Evolutionary conservation across 139 green algal genomes (phyloP), one percentile per base, ranked within the genome.

Genomic region (Volvox africanus): DNA sequence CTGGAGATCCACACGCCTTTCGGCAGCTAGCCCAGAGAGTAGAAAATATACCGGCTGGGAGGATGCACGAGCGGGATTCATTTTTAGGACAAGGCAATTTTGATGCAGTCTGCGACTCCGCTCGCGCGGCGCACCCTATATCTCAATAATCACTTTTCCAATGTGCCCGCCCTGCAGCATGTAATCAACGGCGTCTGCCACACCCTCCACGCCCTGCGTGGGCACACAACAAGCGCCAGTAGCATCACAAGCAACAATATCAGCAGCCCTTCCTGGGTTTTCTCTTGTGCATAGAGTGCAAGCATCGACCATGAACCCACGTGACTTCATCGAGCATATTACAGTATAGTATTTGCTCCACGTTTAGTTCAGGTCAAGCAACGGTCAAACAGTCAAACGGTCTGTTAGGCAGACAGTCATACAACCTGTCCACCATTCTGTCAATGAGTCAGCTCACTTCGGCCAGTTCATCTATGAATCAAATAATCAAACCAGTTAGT

Each of bases 71-170:
- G n/a, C n/a, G n/a, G n/a, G n/a, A n/a, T n/a, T n/a, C n/a, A n/a
- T n/a, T n/a, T n/a, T n/a, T n/a, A n/a, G n/a, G n/a, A n/a, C n/a
- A n/a, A n/a, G n/a, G n/a, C n/a, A n/a, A n/a, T n/a, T n/a, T n/a
- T n/a, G n/a, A n/a, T n/a, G n/a, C n/a, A 26, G 67, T 6, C 67
- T 26, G 22, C 22, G 11, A 6, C 67, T 12, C 11, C 24, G 2
- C 67, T 75, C 67, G 67, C 22, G 11, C 22, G 24, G 2, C 67
- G 24, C 11, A 75, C 22, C 22, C 35, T 32, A 86, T 14, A 94
- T 87, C 16, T 81, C 77, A 1, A 94, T 83, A 2, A 96, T 92
- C 22, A 98, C 95, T 89, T 99, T 99, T 81, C 97, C 97, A 75
- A 97, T 68, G 61, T 96, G 96, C 2, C 86, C 44, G 5, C 97